These are phyloP conservation scores for Royoungia palumana DNA, from an alignment of 768 basidiomycete species.

Conservation along the genomic window DNA sequence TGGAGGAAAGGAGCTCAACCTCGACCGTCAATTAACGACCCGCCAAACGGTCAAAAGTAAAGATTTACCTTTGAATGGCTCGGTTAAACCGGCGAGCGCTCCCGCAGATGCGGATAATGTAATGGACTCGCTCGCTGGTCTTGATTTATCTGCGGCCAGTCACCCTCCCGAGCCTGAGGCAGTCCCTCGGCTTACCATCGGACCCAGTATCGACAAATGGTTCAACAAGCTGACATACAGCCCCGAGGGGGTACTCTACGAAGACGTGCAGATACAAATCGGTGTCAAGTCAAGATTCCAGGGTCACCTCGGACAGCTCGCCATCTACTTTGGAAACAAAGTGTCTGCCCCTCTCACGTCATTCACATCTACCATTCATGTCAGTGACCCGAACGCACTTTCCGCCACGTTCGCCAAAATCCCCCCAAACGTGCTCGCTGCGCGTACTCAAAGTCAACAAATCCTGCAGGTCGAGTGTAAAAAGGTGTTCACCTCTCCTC, in stretches of 20 bases:
- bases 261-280: conserved; percentile 93
- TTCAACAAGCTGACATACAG: conserved; percentile 78
- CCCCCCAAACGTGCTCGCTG: conserved; percentile 74
- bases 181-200: conserved; percentile 54
- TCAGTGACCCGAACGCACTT: conserved; percentile 71
- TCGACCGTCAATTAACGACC: conserved; percentile 66
- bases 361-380: conserved; percentile 80
- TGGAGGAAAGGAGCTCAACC: conserved; percentile 89
- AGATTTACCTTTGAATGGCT: conserved; percentile 34
- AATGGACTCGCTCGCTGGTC: conserved; percentile 75
- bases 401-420: conserved; percentile 87
- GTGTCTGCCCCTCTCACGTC: conserved; percentile 83
- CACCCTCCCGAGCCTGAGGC: conserved; percentile 16
- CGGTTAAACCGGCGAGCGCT: conserved; percentile 35
- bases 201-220: conserved; percentile 84
- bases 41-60: conserved; percentile 42
- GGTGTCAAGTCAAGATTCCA: conserved; percentile 97
- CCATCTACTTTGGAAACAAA: conserved; percentile 96
- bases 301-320: conserved; percentile 88
- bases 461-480: conserved; percentile 95
- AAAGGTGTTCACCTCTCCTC: conserved; percentile 71
- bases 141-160: conserved; percentile 54
- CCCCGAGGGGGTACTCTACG: conserved; percentile 88
- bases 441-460: conserved; percentile 89
- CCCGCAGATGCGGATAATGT: conserved; percentile 47